Conservation (phyloP, 345 rosid genomes). For the Psidium guajava region DNA sequence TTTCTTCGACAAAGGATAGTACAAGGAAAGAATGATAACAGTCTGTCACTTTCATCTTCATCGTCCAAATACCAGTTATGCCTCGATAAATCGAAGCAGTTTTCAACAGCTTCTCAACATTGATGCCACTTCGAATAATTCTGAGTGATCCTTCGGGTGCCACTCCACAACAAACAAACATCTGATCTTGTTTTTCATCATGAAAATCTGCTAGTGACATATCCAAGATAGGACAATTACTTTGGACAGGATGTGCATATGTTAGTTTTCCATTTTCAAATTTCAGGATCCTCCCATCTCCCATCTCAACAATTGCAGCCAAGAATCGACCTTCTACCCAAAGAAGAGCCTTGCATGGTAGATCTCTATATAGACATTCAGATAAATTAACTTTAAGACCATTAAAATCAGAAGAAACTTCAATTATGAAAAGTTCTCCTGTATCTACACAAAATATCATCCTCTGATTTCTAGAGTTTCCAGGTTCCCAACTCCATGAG, state of each 20-base stretch:
- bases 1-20: slow-evolving; percentile 93
- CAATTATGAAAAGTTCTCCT: slow-evolving; percentile 81
- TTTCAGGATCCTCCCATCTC: slow-evolving; percentile 81
- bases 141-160: slow-evolving; percentile 97
- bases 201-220: slow-evolving; percentile 77
- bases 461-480: slow-evolving; percentile 42
- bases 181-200: slow-evolving; percentile 84
- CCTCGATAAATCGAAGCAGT: slow-evolving; percentile 92
- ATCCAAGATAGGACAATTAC: slow-evolving; percentile 87
- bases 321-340: slow-evolving; percentile 85
- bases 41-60: slow-evolving; percentile 63
- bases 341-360: slow-evolving; percentile 72
- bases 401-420: slow-evolving; percentile 37
- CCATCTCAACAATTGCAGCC: slow-evolving; percentile 84
- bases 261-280: slow-evolving; percentile 55
- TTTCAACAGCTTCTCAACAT: slow-evolving; percentile 72
- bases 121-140: slow-evolving; percentile 76
- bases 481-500: slow-evolving; percentile 98
- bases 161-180: slow-evolving; percentile 93
- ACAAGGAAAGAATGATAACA: slow-evolving; percentile 87
- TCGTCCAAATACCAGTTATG: slow-evolving; percentile 85
- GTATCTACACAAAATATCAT: slow-evolving; percentile 76
- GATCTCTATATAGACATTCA: slow-evolving; percentile 73
- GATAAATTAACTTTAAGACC: slow-evolving; percentile 48
- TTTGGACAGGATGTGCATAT: slow-evolving; percentile 60